Evolutionary conservation across 805 yeast species (phyloP).

Genomic region (Wickerhamiella azyma): DNA sequence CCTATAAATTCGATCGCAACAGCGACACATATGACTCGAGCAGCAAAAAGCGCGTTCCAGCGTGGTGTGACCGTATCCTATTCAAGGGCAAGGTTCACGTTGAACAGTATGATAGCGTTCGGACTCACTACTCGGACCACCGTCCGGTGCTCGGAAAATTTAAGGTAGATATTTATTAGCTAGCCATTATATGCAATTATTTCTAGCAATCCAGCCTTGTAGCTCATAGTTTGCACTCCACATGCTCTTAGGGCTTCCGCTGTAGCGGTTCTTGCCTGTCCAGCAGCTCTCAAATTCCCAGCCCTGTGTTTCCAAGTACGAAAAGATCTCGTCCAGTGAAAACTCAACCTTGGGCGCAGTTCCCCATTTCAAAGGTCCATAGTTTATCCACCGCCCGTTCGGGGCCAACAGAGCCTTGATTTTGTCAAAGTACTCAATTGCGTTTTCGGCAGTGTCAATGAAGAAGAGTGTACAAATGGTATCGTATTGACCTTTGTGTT

Average conservation of each 20-base stretch:
- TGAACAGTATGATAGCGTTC: constrained; percentile 42
- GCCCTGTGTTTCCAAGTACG: constrained; percentile 43
- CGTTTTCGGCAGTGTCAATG: constrained; percentile 83
- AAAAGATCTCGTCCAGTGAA: constrained; percentile 50
- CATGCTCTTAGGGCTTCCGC: constrained; percentile 22
- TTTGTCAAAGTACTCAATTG: constrained; percentile 58
- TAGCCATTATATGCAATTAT: background rate
- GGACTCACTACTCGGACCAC: constrained; percentile 69
- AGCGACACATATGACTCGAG: constrained; percentile 72
- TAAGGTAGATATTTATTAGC: background rate
- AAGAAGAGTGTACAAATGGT: constrained; percentile 46
- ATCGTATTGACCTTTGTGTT: constrained; percentile 33
- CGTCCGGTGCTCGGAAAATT: constrained; percentile 55
- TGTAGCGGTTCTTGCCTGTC: constrained; percentile 21
- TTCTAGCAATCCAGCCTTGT: constrained; percentile 15
- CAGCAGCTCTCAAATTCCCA: constrained; percentile 35
- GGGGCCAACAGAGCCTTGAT: constrained; percentile 38
- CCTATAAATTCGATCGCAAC: constrained; percentile 88
- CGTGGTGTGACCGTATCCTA: constrained; percentile 92
- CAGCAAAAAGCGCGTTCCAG: constrained; percentile 86
- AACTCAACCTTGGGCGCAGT: constrained; percentile 63
- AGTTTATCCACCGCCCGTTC: constrained; percentile 67
- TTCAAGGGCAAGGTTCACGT: constrained; percentile 52
- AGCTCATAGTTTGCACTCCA: constrained; percentile 22
- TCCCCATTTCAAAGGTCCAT: constrained; percentile 90